These are phyloP conservation scores for Colletotrichum sublineola DNA, from an alignment of 2,329 filamentous ascomycete species.

Conservation along the genomic window DNA sequence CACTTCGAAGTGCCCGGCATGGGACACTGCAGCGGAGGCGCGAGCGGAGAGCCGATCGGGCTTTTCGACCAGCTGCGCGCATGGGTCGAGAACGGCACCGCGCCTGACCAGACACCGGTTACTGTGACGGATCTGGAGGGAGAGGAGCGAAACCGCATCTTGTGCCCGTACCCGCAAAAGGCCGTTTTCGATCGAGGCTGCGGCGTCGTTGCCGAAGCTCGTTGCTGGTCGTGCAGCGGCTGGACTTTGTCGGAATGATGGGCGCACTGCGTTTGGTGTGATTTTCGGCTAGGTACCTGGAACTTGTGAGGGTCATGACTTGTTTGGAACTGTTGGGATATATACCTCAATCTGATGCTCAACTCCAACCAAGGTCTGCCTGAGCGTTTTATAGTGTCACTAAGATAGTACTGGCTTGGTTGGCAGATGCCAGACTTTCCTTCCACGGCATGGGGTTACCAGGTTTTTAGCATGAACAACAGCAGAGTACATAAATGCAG, in stretches of 20 bases:
- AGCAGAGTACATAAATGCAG: background rate
- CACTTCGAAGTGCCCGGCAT: constrained; percentile 35
- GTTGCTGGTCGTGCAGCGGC: constrained; percentile 11
- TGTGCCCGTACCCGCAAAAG: constrained; percentile 52
- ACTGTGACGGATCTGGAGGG: constrained; percentile 9
- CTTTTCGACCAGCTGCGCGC: constrained; percentile 36
- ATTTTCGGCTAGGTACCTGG: no score
- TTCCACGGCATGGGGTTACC: background rate
- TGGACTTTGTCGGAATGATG: background rate
- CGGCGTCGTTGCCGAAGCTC: background rate
- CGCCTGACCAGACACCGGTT: constrained; percentile 23
- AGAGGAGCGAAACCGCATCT: constrained; percentile 45
- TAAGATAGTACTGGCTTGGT: background rate
- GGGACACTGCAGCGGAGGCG: constrained; percentile 33
- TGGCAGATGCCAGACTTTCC: background rate
- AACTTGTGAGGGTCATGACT: no score
- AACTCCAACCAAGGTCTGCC: no score
- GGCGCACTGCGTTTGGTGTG: no score
- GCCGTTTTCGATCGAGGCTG: constrained; percentile 45
- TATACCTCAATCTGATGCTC: no score
- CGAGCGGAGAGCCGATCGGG: constrained; percentile 24
- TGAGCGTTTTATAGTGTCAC: background rate
- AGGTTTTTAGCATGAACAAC: background rate
- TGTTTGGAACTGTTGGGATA: no score
- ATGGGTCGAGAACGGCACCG: constrained; percentile 44